Evolutionary conservation across 768 basidiomycete species (phyloP).

Genomic region (Fistulinella prunicolor): DNA sequence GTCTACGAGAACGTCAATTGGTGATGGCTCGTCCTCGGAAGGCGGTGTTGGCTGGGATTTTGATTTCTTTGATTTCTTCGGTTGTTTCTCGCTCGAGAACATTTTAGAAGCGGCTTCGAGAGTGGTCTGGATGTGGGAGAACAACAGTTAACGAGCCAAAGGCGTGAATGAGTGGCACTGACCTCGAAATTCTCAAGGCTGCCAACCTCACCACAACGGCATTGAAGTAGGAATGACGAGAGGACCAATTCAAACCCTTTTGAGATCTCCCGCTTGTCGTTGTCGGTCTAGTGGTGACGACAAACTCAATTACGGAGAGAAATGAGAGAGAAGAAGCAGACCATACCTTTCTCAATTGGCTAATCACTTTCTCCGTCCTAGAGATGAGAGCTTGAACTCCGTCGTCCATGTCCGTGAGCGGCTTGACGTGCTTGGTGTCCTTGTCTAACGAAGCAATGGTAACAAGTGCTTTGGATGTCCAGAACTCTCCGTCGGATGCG

Average conservation of each 20-base stretch:
- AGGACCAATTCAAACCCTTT: conserved; percentile 72
- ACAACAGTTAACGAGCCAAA: background rate
- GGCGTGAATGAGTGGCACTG: conserved; percentile 1
- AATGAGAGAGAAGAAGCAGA: background rate
- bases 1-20: conserved; percentile 85
- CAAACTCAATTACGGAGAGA: background rate
- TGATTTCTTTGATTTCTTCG: conserved; percentile 42
- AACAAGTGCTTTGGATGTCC: conserved; percentile 66
- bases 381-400: conserved; percentile 47
- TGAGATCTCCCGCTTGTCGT: conserved; percentile 31
- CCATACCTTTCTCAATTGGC: conserved; percentile 46
- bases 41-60: conserved; percentile 6
- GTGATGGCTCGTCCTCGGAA: conserved; percentile 41
- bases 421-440: conserved; percentile 65
- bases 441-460: conserved; percentile 56
- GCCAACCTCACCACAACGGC: conserved; percentile 64
- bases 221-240: conserved; percentile 65
- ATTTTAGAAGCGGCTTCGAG: conserved; percentile 57
- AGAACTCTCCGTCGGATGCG: conserved; percentile 72
- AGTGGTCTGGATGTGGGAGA: conserved; percentile 44
- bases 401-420: conserved; percentile 51
- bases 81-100: conserved; percentile 39
- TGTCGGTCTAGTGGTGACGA: conserved; percentile 7
- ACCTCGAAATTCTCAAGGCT: conserved; percentile 66
- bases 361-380: conserved; percentile 42